Evolutionary conservation across 371 early-diverging fungal species (phyloP), one percentile per base, ranked within the genome.

Genomic region (Lichtheimia ramosa): DNA sequence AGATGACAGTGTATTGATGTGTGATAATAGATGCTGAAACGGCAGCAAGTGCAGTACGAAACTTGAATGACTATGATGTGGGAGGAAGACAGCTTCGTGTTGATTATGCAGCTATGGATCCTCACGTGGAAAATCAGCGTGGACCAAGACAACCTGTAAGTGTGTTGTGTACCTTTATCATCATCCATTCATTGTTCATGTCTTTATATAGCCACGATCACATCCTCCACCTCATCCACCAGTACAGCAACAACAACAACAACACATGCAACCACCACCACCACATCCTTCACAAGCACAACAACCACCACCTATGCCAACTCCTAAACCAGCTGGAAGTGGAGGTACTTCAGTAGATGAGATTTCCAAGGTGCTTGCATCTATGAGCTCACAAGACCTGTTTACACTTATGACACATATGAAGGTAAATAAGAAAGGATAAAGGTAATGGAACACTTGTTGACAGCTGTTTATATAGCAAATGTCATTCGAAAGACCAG

Each of bases 1-100:
- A 27, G 4, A 5, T 3, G 25, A 7, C 3, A 7, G 4, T 27
- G 27, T 27, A 27, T 27, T 27, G 27, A 27, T 27, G 27, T 27
- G 49, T 28, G 18, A 27, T 34, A 5, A 25, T 58, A 89, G 91
- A 92, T 70, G 76, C 85, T 20, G 90, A 90, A 55, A 90, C 90
- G 7, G 91, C 92, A 24, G 88, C 86, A 23, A 90, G 90, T 72
- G 92, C 92, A 21, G 91, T 92, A 16, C 69, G 92, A 55, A 92
- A 92, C 59, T 67, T 96, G 51, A 89, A 91, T 70, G 86, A 87
- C 54, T 88, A 92, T 58, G 94, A 94, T 43, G 75, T 94, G 46
- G 89, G 88, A 24, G 94, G 93, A 27, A 77, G 96, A 41, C 83
- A 82, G 56, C 70, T 96, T 27, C 80, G 93, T 52, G 92, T 96